phyloP scores from a whole-genome alignment of 495 filamentous ascomycete species.

The Aspergillus conjunctus region DNA sequence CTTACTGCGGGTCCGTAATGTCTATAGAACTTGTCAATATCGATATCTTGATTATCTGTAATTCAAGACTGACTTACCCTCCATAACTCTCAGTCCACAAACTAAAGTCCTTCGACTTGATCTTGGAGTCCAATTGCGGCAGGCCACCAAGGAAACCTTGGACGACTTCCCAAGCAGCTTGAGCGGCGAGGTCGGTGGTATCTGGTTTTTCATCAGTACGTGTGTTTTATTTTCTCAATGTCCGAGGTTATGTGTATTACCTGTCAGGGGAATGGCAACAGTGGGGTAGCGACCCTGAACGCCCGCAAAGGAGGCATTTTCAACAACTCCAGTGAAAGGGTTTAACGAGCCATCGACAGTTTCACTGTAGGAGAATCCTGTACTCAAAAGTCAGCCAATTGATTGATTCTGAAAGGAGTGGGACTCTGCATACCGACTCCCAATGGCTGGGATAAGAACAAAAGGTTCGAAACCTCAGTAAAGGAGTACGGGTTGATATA shows the following conservation, averaged over 20 bases:
- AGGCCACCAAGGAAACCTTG: slow-evolving; percentile 58
- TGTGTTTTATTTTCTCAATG: slow-evolving; percentile 11
- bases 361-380: slow-evolving; percentile 58
- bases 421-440: slow-evolving; percentile 46
- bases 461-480: slow-evolving; percentile 73
- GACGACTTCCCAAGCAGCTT: slow-evolving; percentile 59
- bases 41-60: neutral
- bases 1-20: slow-evolving; percentile 54
- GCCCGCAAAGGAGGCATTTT: slow-evolving; percentile 43
- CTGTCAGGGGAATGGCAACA: slow-evolving; percentile 49
- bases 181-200: slow-evolving; percentile 57
- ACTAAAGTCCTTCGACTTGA: slow-evolving; percentile 55
- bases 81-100: slow-evolving; percentile 61
- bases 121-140: slow-evolving; percentile 49
- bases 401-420: neutral
- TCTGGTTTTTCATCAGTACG: slow-evolving; percentile 29
- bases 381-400: neutral
- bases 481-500: slow-evolving; percentile 65
- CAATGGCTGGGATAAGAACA: slow-evolving; percentile 71
- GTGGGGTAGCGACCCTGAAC: slow-evolving; percentile 51
- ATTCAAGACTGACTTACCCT: slow-evolving; percentile 49
- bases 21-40: slow-evolving; percentile 31
- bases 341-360: slow-evolving; percentile 47
- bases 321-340: slow-evolving; percentile 44
- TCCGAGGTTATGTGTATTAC: slow-evolving; percentile 20